Percentiles rank a stretch among this genome's conserved stretches.
phyloP scores from a whole-genome alignment of 2,329 filamentous ascomycete species.

The Aureobasidium uvarum region DNA sequence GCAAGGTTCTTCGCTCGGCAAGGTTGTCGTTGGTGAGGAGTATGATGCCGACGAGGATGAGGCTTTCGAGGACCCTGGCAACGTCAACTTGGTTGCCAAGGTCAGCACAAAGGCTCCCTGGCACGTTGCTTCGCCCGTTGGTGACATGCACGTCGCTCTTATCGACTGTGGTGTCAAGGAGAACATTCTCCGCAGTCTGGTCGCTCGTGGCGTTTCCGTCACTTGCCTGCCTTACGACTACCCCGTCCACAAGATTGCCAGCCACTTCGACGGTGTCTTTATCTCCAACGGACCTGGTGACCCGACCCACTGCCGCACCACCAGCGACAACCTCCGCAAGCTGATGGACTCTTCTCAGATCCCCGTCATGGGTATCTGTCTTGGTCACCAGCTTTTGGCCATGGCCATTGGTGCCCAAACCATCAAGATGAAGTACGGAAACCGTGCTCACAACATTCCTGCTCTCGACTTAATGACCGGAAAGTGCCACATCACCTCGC shows the following conservation, averaged over 20 bases:
- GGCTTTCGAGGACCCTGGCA: constrained; percentile 88
- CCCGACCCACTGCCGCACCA: constrained; percentile 93
- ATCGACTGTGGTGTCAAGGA: constrained; percentile 99
- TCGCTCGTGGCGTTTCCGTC: constrained; percentile 85
- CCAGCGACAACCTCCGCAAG: constrained; percentile 85
- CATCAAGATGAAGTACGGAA: constrained; percentile 98
- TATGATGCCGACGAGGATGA: constrained; percentile 99
- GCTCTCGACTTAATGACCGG: constrained; percentile 91
- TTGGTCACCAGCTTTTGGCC: constrained; percentile 94
- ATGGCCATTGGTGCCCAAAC: constrained; percentile 84
- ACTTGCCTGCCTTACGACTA: constrained; percentile 97
- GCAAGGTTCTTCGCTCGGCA: constrained; percentile 91
- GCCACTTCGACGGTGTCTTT: constrained; percentile 98
- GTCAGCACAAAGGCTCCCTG: constrained; percentile 99
- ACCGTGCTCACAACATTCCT: constrained; percentile 98
- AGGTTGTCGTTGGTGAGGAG: constrained; percentile 93
- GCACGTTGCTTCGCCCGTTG: constrained; percentile 80
- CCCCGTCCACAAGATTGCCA: constrained; percentile 95
- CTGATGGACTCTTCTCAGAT: constrained; percentile 89
- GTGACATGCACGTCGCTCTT: constrained; percentile 85
- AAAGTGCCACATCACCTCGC: constrained; percentile 96
- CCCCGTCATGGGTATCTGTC: constrained; percentile 96
- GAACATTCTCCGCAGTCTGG: constrained; percentile 95
- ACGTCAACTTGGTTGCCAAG: constrained; percentile 93
- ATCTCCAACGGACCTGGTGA: constrained; percentile 99